Evolutionary conservation across 73 alveolate species (phyloP).

Genomic region (Stentor roeselii): DNA sequence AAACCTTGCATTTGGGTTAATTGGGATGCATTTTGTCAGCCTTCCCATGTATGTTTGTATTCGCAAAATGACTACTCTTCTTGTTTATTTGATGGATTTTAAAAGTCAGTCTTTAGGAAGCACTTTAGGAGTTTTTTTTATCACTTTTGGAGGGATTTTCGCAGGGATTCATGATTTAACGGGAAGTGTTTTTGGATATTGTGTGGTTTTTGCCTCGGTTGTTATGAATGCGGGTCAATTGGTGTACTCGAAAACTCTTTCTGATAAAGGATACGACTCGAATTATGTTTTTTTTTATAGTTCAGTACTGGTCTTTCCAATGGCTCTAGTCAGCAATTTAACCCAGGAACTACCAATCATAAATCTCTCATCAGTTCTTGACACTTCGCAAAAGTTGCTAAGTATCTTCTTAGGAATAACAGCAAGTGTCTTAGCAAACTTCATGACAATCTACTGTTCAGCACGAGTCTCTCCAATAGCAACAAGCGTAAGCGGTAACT

Average conservation of each 20-base stretch:
- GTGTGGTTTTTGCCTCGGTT: not conserved
- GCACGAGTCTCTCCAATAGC: not conserved
- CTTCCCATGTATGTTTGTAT: constrained; percentile 4
- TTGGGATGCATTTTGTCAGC: constrained; percentile 23
- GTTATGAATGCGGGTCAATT: not conserved
- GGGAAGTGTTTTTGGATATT: not conserved
- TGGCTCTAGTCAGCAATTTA: too few species aligned
- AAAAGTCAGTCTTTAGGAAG: too few species aligned
- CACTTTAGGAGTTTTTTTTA: not conserved
- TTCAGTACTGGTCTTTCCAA: too few species aligned
- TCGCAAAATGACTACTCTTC: not conserved
- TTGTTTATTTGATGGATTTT: constrained; percentile 17
- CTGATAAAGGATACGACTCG: too few species aligned
- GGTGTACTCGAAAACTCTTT: too few species aligned
- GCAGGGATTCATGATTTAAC: not conserved
- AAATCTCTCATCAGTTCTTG: too few species aligned
- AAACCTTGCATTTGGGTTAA: not conserved
- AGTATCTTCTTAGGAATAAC: not conserved
- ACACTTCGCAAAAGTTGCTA: not conserved
- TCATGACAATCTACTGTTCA: not conserved
- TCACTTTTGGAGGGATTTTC: not conserved
- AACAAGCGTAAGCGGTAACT: not conserved
- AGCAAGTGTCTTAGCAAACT: not conserved
- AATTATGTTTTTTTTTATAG: too few species aligned
- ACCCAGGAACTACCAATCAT: too few species aligned